Base-by-base conservation (phyloP, 108 stramenopile genomes). In the Epipyxis sp. region DNA sequence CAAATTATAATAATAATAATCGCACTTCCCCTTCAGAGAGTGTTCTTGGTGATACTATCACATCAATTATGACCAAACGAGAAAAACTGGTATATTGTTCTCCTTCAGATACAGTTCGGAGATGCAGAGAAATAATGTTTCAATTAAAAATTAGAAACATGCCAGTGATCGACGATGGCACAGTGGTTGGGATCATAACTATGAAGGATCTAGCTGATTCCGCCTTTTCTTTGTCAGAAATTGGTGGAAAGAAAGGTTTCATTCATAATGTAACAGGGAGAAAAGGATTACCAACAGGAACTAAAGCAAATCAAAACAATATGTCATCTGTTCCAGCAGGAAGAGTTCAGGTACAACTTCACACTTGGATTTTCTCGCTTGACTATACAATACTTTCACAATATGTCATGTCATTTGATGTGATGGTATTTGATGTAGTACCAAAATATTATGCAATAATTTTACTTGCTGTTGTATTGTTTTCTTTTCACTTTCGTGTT, bases 231-330 rank as follows among this genome's bases (percentile, higher is more conserved):
- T 87, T 91, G 37, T 78, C 84, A 42, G 94, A 97, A 76, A 79
- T 86, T 59, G 96, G 94, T 32, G 96, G 96, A 41, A 97, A 97
- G 87, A 92, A 94, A 81, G 77, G 85, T 27, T 95, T 89, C 79
- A 84, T 97, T 58, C 85, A 86, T 59, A 88, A 93, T 87, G 82
- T 97, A 59, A 90, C 88, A 10, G 90, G 91, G 68, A 86, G 95
- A n/a, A 92, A 93, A 3, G 95, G 95, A 1, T 71, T 96, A 54
- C 86, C 86, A 1, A 83, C 77, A 42, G 87, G 84, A 20, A 87
- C 89, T 6, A 88, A 88, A 0, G 78, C 6, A 20, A 25, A 30
- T 58, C 16, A 20, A 43, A 68, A 0, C 27, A 34, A 32, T 30
- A 72, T 45, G 54, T 20, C 46, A 50, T 50, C n/a, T n/a, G n/a